phyloP scores from a whole-genome alignment of 768 basidiomycete species.

The Lactarius psammicola region DNA sequence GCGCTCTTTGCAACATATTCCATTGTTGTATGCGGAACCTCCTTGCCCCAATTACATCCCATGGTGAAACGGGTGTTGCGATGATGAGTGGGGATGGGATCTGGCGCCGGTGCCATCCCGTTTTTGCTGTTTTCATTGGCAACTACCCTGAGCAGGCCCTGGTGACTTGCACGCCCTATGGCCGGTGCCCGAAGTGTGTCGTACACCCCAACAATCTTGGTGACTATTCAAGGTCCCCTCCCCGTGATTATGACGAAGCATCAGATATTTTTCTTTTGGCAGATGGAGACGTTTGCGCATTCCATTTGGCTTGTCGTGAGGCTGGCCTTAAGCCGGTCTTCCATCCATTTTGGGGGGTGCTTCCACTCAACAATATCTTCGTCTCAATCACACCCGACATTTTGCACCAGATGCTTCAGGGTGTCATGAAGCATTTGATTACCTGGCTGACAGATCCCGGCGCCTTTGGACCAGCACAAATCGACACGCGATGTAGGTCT shows the following conservation, averaged over 20 bases:
- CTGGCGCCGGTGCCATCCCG: too few species aligned
- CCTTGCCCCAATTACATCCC: conserved; percentile 35
- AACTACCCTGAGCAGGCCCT: background rate
- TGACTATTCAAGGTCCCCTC: background rate
- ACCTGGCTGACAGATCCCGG: background rate
- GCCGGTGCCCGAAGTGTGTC: background rate
- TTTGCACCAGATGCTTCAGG: too few species aligned
- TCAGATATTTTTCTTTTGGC: background rate
- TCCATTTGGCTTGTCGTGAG: background rate
- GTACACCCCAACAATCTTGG: background rate
- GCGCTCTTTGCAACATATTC: conserved; percentile 35
- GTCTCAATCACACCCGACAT: background rate
- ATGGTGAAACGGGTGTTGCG: conserved; percentile 32
- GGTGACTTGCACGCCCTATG: background rate
- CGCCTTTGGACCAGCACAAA: background rate
- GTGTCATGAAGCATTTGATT: background rate
- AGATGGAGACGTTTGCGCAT: background rate
- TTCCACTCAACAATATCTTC: background rate
- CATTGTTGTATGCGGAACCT: conserved; percentile 40
- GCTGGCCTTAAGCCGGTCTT: too few species aligned
- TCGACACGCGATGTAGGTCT: background rate
- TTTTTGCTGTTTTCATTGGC: background rate
- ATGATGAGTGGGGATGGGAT: too few species aligned
- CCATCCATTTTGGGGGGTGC: background rate
- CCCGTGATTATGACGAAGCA: background rate